These are phyloP conservation scores for Alopecurus myosuroides DNA, from an alignment of 176 grass and related monocot species.

Conservation along the genomic window DNA sequence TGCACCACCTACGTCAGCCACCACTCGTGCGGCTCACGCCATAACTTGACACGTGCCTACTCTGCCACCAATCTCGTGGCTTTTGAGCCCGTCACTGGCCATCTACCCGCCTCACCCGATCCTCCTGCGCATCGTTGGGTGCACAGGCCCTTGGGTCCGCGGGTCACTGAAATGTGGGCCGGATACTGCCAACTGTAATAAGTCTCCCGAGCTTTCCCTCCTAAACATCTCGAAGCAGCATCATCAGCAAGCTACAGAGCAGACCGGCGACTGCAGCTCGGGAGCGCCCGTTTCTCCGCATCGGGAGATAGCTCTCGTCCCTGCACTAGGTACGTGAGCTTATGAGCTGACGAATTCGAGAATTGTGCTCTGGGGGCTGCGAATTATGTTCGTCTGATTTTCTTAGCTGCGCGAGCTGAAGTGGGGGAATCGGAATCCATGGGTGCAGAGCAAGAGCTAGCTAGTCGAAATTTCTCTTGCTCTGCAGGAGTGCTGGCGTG, in stretches of 20 bases:
- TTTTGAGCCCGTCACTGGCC: neutral
- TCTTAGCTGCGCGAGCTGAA: neutral
- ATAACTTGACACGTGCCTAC: neutral
- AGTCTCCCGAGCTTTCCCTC: neutral
- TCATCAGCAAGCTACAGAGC: neutral
- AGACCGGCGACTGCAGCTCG: neutral
- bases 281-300: neutral
- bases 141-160: neutral
- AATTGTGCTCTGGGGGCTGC: neutral
- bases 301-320: neutral
- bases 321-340: neutral
- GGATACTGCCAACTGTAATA: neutral
- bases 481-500: neutral
- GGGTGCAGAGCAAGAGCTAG: neutral
- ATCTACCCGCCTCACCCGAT: conserved; percentile 8
- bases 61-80: neutral
- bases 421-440: neutral
- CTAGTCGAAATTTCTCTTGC: neutral
- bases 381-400: neutral
- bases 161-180: neutral
- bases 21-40: neutral
- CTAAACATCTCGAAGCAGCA: neutral
- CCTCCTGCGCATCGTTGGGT: neutral
- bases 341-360: neutral
- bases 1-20: neutral